Conservation (phyloP, 1,284 basidiomycete species). For the Vanrija humicola region DNA sequence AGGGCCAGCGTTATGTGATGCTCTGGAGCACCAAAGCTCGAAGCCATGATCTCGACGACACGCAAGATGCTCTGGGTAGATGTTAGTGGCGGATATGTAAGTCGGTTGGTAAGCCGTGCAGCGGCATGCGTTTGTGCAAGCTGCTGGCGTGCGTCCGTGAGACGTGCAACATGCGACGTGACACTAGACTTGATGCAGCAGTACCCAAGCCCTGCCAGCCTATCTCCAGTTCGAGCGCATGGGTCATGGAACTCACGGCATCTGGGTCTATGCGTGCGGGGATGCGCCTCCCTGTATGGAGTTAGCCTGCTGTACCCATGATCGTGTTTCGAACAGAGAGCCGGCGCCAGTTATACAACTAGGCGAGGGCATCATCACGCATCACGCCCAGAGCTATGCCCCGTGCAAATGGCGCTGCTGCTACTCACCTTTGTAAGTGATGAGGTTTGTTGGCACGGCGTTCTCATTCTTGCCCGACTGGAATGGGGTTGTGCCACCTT, state of each 20-base stretch:
- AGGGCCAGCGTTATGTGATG: slow-evolving; percentile 76
- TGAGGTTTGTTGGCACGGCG: slow-evolving; percentile 44
- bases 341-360: neutral
- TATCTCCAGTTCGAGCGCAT: neutral
- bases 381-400: too few relatives aligned
- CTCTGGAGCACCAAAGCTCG: slow-evolving; percentile 70
- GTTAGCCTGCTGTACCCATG: neutral
- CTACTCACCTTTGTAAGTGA: slow-evolving; percentile 38
- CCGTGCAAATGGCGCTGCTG: neutral
- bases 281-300: slow-evolving; percentile 32
- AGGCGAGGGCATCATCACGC: neutral
- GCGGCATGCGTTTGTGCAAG: neutral
- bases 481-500: slow-evolving; percentile 3
- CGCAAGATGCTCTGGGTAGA: slow-evolving; percentile 32
- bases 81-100: neutral
- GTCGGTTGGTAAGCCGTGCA: too few relatives aligned
- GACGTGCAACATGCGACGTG: neutral
- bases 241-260: slow-evolving; percentile 29
- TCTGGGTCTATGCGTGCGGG: slow-evolving; percentile 45
- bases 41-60: slow-evolving; percentile 46
- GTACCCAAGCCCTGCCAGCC: slow-evolving; percentile 14
- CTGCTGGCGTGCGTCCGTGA: neutral
- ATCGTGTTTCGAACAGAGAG: neutral
- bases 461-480: slow-evolving; percentile 26
- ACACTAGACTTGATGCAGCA: neutral